Evolutionary conservation across 2,329 filamentous ascomycete genomes (phyloP).

Genomic region (Alternaria triticina): DNA sequence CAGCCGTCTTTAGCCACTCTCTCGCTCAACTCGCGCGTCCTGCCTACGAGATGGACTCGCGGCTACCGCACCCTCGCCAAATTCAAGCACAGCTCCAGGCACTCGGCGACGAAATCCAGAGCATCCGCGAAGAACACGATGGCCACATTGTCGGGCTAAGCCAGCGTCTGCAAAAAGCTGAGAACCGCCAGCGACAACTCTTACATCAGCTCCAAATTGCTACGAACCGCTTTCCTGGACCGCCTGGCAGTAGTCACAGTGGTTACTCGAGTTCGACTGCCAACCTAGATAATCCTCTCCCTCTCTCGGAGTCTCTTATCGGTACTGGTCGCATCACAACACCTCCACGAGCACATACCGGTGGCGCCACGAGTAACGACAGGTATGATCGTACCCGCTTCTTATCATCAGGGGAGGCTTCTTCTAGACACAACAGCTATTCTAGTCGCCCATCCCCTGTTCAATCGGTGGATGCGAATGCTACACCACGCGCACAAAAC

Average conservation of each 20-base stretch:
- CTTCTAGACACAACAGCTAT: not conserved
- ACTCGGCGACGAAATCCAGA: not conserved
- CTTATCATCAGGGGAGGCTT: not conserved
- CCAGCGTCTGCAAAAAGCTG: not conserved
- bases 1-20: not conserved
- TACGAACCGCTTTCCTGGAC: not conserved
- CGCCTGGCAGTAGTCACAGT: not conserved
- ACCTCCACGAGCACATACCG: not conserved
- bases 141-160: not conserved
- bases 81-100: not conserved
- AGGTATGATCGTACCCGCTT: not conserved
- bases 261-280: not conserved
- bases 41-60: not conserved
- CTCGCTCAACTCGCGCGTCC: not conserved
- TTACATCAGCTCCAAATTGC: not conserved
- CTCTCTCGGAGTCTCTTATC: not conserved
- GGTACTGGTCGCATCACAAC: not conserved
- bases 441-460: not conserved
- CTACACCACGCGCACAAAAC: not conserved
- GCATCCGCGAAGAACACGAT: not conserved
- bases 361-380: not conserved
- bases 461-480: not conserved
- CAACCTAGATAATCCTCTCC: not conserved
- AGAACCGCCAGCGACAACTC: not conserved
- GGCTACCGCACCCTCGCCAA: not conserved